Percentiles rank a stretch among this genome's conserved stretches.
phyloP scores from a whole-genome alignment of 169 alveolate species.

The Ophryocystis elektroscirrha region DNA sequence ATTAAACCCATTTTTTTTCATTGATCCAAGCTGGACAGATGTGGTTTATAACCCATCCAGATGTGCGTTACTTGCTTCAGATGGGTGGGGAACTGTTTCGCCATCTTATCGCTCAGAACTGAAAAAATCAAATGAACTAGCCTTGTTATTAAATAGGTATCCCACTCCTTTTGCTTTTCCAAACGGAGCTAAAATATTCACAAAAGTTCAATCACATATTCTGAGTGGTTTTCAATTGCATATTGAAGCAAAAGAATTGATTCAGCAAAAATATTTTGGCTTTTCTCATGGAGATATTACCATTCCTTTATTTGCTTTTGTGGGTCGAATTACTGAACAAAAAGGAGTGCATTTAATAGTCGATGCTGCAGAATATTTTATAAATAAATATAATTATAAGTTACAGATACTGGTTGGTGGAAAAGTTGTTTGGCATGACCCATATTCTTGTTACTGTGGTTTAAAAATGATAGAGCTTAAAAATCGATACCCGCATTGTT shows the following conservation, averaged over 20 bases:
- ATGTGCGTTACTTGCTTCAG: slow-evolving; percentile 54
- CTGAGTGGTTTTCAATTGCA: slow-evolving; percentile 38
- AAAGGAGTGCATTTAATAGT: slow-evolving; percentile 65
- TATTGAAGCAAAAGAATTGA: slow-evolving; percentile 41
- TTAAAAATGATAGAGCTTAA: slow-evolving; percentile 10
- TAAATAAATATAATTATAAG: slow-evolving; percentile 36
- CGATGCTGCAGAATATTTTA: slow-evolving; percentile 55
- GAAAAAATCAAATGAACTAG: slow-evolving; percentile 39
- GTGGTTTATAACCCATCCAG: slow-evolving; percentile 59
- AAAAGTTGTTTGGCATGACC: slow-evolving; percentile 47
- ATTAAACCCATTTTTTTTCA: slow-evolving; percentile 42
- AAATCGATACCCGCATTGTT: slow-evolving; percentile 46
- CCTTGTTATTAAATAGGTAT: slow-evolving; percentile 30
- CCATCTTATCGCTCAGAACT: slow-evolving; percentile 59
- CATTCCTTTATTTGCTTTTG: slow-evolving; percentile 51
- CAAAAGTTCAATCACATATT: slow-evolving; percentile 34
- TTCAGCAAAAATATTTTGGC: slow-evolving; percentile 49
- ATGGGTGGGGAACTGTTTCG: slow-evolving; percentile 71
- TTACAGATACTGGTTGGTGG: slow-evolving; percentile 65
- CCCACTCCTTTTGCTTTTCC: slow-evolving; percentile 62
- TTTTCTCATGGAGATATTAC: slow-evolving; percentile 35
- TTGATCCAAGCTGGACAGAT: slow-evolving; percentile 53
- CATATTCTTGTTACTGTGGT: slow-evolving; percentile 42
- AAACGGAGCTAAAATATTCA: slow-evolving; percentile 53
- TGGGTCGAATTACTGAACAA: slow-evolving; percentile 60